Evolutionary conservation across 2,329 filamentous ascomycete genomes (phyloP).

Genomic region (Saccharata proteae): DNA sequence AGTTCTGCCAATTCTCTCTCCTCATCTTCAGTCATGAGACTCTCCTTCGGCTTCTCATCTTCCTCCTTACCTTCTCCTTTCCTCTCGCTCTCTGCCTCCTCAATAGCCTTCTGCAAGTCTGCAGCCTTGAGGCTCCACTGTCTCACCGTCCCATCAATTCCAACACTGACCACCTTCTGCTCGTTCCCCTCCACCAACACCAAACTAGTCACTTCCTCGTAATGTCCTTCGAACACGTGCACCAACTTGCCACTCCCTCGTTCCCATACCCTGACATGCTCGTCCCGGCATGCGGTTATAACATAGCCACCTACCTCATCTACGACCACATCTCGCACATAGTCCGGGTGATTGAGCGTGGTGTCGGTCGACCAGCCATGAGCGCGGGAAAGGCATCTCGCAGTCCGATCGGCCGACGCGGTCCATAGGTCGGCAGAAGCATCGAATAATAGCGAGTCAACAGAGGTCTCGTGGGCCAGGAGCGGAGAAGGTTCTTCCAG

Average conservation of each 20-base stretch:
- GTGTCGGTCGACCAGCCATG: constrained; percentile 62
- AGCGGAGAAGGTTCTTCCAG: constrained; percentile 42
- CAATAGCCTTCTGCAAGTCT: constrained; percentile 45
- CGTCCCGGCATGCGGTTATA: constrained; percentile 79
- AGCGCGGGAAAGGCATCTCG: constrained; percentile 62
- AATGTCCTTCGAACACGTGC: constrained; percentile 71
- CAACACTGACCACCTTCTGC: constrained; percentile 57
- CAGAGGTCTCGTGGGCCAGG: constrained; percentile 76
- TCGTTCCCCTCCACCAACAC: constrained; percentile 46
- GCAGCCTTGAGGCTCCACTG: constrained; percentile 62
- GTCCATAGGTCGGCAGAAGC: constrained; percentile 73
- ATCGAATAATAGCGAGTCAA: constrained; percentile 72
- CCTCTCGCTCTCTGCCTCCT: constrained; percentile 37
- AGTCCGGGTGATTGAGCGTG: constrained; percentile 69
- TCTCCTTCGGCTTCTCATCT: constrained; percentile 35
- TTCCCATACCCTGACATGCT: constrained; percentile 88
- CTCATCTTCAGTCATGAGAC: constrained; percentile 70
- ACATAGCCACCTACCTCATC: constrained; percentile 61
- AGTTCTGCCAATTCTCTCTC: constrained; percentile 85
- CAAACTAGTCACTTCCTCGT: constrained; percentile 80
- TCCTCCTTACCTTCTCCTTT: constrained; percentile 35
- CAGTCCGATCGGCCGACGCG: constrained; percentile 79
- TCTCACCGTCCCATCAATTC: constrained; percentile 81
- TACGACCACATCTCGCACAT: constrained; percentile 71
- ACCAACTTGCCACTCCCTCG: constrained; percentile 56